Conservation (phyloP, 108 stramenopile genomes). For the Skeletonema menzelii region DNA sequence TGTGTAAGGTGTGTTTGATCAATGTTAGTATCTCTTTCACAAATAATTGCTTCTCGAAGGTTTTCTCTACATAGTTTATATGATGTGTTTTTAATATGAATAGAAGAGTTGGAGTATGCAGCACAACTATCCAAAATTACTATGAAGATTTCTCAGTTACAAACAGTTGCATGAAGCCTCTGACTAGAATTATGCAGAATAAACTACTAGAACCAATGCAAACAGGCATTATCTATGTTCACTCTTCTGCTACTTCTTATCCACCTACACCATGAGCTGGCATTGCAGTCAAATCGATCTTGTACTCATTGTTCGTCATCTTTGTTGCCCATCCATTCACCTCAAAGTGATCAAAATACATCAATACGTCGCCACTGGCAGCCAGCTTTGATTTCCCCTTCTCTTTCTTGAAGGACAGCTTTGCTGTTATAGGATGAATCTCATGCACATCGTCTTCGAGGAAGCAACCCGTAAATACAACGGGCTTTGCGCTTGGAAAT, state of each 20-base stretch:
- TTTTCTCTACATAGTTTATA: no score
- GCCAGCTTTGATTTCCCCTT: background rate
- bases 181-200: no score
- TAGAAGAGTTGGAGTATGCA: no score
- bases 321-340: background rate
- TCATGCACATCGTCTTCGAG: background rate
- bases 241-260: background rate
- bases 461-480: conserved; percentile 1
- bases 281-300: background rate
- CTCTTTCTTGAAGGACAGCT: background rate
- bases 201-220: no score
- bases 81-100: no score
- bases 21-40: no score
- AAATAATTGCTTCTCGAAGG: no score
- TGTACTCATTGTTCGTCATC: background rate
- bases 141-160: no score
- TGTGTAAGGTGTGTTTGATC: no score
- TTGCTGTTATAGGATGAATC: background rate
- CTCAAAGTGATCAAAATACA: background rate
- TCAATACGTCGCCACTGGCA: background rate
- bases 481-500: background rate
- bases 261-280: background rate
- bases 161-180: no score
- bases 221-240: no score
- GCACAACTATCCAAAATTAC: no score